Conservation (phyloP, 1,284 basidiomycete genomes). For the Neotropicomus parvogracilis region DNA sequence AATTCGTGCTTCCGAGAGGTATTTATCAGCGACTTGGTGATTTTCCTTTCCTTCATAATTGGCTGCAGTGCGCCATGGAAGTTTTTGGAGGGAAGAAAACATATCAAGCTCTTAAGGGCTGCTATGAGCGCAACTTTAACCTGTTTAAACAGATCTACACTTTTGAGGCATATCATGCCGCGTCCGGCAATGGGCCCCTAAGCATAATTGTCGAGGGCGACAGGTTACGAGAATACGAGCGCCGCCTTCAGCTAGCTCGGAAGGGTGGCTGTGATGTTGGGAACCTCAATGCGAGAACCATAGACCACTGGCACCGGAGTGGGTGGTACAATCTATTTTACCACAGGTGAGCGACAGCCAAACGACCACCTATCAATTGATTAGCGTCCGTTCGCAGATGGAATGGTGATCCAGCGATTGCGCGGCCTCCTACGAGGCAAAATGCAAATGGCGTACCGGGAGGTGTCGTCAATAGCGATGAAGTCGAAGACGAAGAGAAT, state of each 20-base stretch:
- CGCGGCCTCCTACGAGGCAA: conserved; percentile 41
- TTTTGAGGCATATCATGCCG: conserved; percentile 54
- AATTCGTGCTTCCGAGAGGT: conserved; percentile 77
- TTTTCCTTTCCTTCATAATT: conserved; percentile 6
- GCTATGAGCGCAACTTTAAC: conserved; percentile 76
- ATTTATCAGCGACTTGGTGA: conserved; percentile 18
- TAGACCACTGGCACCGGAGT: conserved; percentile 70
- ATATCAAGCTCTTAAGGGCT: conserved; percentile 75
- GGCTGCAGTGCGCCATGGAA: conserved; percentile 55
- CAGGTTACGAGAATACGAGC: conserved; percentile 61
- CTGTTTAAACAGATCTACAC: conserved; percentile 74
- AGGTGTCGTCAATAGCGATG: conserved; percentile 35
- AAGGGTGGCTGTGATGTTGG: conserved; percentile 63
- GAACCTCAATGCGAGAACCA: conserved; percentile 61
- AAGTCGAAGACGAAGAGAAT: conserved; percentile 49
- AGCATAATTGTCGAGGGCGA: conserved; percentile 50
- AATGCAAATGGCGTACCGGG: conserved; percentile 28
- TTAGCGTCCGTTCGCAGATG: conserved; percentile 39
- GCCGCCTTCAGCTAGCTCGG: conserved; percentile 56
- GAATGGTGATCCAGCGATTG: conserved; percentile 59
- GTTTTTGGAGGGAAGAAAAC: conserved; percentile 71
- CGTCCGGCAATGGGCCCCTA: conserved; percentile 38
- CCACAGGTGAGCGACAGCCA: conserved; percentile 41
- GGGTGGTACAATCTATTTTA: conserved; percentile 73
- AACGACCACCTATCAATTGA: not conserved